phyloP scores from a whole-genome alignment of 805 yeast genomes.

The Candida caryicola region DNA sequence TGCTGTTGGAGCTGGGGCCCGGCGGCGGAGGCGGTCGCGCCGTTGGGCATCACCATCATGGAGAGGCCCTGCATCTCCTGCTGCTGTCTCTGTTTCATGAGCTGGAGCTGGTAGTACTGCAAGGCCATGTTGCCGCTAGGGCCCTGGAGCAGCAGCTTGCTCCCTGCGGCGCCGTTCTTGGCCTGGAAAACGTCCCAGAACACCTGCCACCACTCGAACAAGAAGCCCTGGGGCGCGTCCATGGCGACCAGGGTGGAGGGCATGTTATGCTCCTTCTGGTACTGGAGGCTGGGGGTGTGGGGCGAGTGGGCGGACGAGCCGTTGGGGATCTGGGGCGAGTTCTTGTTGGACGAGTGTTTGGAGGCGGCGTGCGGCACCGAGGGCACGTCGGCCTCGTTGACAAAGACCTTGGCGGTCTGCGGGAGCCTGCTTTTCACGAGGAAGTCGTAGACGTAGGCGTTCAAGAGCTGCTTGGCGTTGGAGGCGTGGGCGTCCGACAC shows the following conservation, averaged over 20 bases:
- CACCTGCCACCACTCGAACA: conserved; percentile 94
- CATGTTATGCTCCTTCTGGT: conserved; percentile 40
- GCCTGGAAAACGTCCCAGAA: conserved; percentile 94
- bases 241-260: conserved; percentile 54
- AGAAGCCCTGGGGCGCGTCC: conserved; percentile 85
- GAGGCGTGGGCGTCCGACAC: conserved; percentile 46
- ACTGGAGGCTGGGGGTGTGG: conserved; percentile 27
- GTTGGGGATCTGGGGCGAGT: conserved; percentile 18
- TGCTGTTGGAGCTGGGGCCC: conserved; percentile 7
- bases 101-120: conserved; percentile 66
- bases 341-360: conserved; percentile 13
- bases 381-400: conserved; percentile 72
- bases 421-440: conserved; percentile 68
- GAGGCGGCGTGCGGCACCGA: conserved; percentile 11
- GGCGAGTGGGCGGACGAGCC: conserved; percentile 16
- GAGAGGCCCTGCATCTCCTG: conserved; percentile 44
- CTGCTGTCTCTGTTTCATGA: conserved; percentile 58
- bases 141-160: conserved; percentile 36
- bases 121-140: conserved; percentile 57
- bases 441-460: conserved; percentile 86
- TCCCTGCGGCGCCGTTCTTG: conserved; percentile 42
- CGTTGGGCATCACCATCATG: conserved; percentile 12
- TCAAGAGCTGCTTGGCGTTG: conserved; percentile 57
- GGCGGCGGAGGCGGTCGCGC: conserved; percentile 5
- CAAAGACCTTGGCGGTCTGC: conserved; percentile 71